Base-by-base conservation (phyloP, 164 flowering plant genomes). In the Vitis labrusca region DNA sequence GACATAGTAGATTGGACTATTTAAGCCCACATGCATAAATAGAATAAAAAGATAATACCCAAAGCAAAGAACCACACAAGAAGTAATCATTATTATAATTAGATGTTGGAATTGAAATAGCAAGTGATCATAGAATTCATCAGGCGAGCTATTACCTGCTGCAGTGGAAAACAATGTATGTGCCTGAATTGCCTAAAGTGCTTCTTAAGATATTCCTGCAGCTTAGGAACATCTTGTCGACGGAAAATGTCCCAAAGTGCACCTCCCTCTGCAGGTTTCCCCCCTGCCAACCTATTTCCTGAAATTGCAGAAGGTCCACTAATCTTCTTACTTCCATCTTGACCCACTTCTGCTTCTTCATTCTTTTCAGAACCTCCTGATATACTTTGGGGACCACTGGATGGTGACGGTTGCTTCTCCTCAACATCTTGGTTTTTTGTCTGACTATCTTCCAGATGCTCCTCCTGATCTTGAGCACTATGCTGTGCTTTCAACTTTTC, bases 161-260 rank as follows among this genome's bases (percentile, higher is more conserved):
- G 76, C 51, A 71, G 5, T 10, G 74, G 84, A 61, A 56, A 52
- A 61, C 87, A 71, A 52, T 77, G 50, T 8, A 73, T 75, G 60
- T 84, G 85, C 67, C 87, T 84, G 71, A 86, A 86, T 70, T 86
- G 86, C 32, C 62, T 75, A 19, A 56, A 78, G 59, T 86, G 85
- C 64, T 68, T 86, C 52, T 5, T 60, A 12, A 86, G 75, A 74
- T 82, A 86, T 30, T 79, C 81, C 74, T 79, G 59, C 59, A 86
- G 59, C 68, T 80, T 82, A 11, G 83, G 81, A 48, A 83, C 84
- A 83, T 89, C 97, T 80, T 89, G 60, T 64, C 88, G 78, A 6
- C 93, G 82, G 61, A 91, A 91, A 17, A 91, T 91, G 65, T 91
- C 97, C 97, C 97, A 91, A 0, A 88, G 75, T 69, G 93, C 93